These are phyloP conservation scores for Ophiosphaerella narmari DNA, from an alignment of 2,329 filamentous ascomycete genomes.

Conservation along the genomic window DNA sequence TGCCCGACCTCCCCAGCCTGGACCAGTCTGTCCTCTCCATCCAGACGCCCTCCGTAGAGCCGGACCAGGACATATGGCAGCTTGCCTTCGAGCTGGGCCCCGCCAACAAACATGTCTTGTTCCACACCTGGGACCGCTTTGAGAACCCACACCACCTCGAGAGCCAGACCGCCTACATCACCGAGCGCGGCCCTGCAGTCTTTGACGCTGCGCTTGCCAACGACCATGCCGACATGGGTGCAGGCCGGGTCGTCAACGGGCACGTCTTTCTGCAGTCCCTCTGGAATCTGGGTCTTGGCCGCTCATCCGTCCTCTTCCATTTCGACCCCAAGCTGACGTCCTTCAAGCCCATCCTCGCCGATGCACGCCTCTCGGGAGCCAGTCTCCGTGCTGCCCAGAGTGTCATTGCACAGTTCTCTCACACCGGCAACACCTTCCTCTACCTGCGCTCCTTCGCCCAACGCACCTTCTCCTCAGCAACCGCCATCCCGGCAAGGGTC, in stretches of 20 bases:
- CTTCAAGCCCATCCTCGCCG: conserved; percentile 56
- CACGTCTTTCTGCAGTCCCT: conserved; percentile 57
- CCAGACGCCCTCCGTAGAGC: conserved; percentile 27
- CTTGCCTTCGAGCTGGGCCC: conserved; percentile 39
- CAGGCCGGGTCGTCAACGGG: conserved; percentile 46
- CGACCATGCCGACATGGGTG: conserved; percentile 48
- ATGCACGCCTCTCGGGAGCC: conserved; percentile 56
- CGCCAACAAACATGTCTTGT: conserved; percentile 40
- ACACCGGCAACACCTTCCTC: conserved; percentile 43
- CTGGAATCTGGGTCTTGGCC: conserved; percentile 69
- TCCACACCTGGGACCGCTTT: conserved; percentile 74
- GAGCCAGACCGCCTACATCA: conserved; percentile 61
- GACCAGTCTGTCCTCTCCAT: conserved; percentile 38
- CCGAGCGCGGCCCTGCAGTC: conserved; percentile 67
- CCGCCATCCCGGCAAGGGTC: conserved; percentile 46
- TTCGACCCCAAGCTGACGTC: conserved; percentile 59
- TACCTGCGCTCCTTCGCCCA: conserved; percentile 45
- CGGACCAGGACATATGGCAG: conserved; percentile 49
- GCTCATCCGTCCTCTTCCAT: conserved; percentile 72
- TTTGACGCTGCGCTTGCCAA: conserved; percentile 65
- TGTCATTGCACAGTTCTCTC: conserved; percentile 54
- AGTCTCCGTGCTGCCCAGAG: conserved; percentile 57
- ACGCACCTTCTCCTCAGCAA: conserved; percentile 39
- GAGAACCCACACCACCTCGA: conserved; percentile 49
- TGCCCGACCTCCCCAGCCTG: conserved; percentile 40